A percentile compares a stretch with the other conserved stretches of the same genome.
Conservation (phyloP, 257 asterid genomes). For the Solanum piurae region DNA sequence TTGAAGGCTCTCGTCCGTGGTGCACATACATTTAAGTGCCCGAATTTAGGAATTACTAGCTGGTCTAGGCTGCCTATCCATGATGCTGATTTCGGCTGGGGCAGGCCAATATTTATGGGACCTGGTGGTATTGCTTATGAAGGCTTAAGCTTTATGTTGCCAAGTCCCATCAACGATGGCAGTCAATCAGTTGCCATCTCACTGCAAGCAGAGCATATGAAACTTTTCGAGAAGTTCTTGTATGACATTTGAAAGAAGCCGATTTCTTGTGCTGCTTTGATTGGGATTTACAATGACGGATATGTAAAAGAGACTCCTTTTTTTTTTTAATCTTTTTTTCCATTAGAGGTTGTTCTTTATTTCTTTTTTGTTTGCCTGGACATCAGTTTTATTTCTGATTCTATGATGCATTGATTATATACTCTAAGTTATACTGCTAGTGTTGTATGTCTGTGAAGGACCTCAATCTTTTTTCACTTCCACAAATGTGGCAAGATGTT, state of each 20-base stretch:
- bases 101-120: constrained; percentile 82
- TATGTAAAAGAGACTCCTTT: not conserved
- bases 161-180: constrained; percentile 57
- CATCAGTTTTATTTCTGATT: not conserved
- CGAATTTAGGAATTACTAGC: constrained; percentile 84
- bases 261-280: not conserved
- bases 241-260: constrained; percentile 38
- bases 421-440: not conserved
- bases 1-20: constrained; percentile 74
- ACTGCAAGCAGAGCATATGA: constrained; percentile 67
- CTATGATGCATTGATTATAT: not conserved
- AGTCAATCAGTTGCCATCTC: constrained; percentile 74
- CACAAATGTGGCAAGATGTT: not conserved
- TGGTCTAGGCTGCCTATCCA: constrained; percentile 86
- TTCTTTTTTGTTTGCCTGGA: not conserved
- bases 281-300: not conserved
- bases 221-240: constrained; percentile 53
- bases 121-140: constrained; percentile 88
- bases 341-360: not conserved
- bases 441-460: not conserved
- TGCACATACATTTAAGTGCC: constrained; percentile 82
- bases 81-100: constrained; percentile 90
- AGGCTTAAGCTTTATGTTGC: constrained; percentile 69
- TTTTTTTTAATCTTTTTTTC: not conserved
- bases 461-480: not conserved